These are phyloP conservation scores for Phytophthora multivora DNA, from an alignment of 352 stramenopile species.

Conservation along the genomic window DNA sequence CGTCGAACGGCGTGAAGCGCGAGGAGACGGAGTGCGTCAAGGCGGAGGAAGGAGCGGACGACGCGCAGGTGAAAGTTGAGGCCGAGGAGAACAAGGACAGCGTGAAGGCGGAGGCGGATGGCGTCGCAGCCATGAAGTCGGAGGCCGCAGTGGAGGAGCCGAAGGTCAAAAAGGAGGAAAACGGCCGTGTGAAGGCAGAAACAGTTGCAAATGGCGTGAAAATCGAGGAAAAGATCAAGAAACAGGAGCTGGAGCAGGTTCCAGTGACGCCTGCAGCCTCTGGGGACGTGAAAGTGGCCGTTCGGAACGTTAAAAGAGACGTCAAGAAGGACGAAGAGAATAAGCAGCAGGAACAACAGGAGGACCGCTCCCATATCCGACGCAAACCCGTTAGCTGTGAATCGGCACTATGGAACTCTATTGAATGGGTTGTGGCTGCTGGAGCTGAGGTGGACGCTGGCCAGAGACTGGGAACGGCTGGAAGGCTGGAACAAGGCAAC, in stretches of 20 bases:
- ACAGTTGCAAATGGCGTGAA: slow-evolving; percentile 19
- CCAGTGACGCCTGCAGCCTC: not conserved
- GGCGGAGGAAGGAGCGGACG: slow-evolving; percentile 16
- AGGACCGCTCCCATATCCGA: slow-evolving; percentile 55
- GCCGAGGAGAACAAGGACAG: slow-evolving; percentile 31
- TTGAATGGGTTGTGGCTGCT: slow-evolving; percentile 54
- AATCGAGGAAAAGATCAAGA: slow-evolving; percentile 31
- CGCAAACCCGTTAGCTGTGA: slow-evolving; percentile 56
- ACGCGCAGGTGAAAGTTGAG: slow-evolving; percentile 22
- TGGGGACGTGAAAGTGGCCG: slow-evolving; percentile 11
- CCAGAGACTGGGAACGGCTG: slow-evolving; percentile 57
- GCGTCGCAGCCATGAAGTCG: slow-evolving; percentile 9
- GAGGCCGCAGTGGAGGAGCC: slow-evolving; percentile 9
- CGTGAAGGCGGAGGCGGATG: slow-evolving; percentile 22
- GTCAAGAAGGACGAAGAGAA: slow-evolving; percentile 29
- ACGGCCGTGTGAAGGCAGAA: slow-evolving; percentile 23
- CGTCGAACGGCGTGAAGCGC: slow-evolving; percentile 31
- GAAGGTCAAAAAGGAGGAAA: slow-evolving; percentile 30
- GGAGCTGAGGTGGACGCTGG: slow-evolving; percentile 60
- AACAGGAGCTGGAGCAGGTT: slow-evolving; percentile 22
- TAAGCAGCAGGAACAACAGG: slow-evolving; percentile 14
- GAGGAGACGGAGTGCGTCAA: slow-evolving; percentile 20
- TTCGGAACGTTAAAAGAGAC: slow-evolving; percentile 7
- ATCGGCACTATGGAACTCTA: slow-evolving; percentile 33
- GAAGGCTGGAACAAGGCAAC: slow-evolving; percentile 64